Base-by-base conservation (phyloP, 306 rosid species). In the Lablab purpureus region DNA sequence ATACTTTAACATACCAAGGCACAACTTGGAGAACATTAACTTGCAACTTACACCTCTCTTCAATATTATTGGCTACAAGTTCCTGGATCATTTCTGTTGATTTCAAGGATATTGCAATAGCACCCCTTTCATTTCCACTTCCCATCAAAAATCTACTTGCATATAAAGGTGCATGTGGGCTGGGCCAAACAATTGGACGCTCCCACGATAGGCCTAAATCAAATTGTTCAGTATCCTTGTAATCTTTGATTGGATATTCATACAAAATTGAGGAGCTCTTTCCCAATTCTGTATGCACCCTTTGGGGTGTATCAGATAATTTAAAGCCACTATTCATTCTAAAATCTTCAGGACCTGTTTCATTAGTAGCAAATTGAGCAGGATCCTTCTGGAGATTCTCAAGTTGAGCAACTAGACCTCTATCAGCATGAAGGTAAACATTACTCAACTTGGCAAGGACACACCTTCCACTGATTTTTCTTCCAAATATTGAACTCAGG, bases 1-100 rank as follows among this genome's bases (percentile, higher is more conserved):
- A 95, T 43, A 91, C 99, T 89, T 93, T 95, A 63, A 93, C 81
- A 75, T 95, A 95, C 98, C 98, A 95, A 74, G 99, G 99, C 78
- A 95, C 98, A 79, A 95, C 92, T 86, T 95, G 99, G 79, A 95
- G 94, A 64, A 95, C 82, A 82, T 88, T 76, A 27, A 93, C 97
- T 77, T 90, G 90, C 76, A 95, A 87, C 37, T 72, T 83, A 89
- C 96, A 95, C 65, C 73, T 84, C 59, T 81, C 93, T 80, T 81
- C 81, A 74, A 77, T 76, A 45, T 21, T 58, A 82, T 75, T 76
- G 30, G 79, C 67, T 69, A 80, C 22, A 17, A 87, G 66, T 66
- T 54, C 75, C 82, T 74, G 85, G 36, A 81, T 83, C 82, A 82
- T 80, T 78, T 85, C 87, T 59, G 94, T 87, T 41, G 99, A 88